A percentile compares a stretch with the other conserved stretches of the same genome.
phyloP scores from a whole-genome alignment of 2,329 filamentous ascomycete species.

The Hymenoscyphus occultus region DNA sequence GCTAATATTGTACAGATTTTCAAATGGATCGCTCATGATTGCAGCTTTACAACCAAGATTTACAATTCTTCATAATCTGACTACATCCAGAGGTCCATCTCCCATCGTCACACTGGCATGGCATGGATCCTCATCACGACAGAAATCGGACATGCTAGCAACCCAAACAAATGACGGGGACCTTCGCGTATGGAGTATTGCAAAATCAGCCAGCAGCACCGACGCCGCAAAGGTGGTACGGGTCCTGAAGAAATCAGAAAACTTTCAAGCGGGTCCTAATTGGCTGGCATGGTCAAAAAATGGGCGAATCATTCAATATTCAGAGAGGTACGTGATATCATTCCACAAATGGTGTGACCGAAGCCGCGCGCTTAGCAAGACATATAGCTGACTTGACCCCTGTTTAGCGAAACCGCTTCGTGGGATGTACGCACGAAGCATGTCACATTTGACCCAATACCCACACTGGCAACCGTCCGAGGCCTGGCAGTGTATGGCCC shows the following conservation, averaged over 20 bases:
- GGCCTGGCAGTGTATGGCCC: conserved; percentile 87
- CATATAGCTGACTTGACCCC: conserved; percentile 37
- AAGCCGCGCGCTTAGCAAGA: conserved; percentile 48
- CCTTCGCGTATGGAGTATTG: conserved; percentile 91
- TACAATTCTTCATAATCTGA: conserved; percentile 89
- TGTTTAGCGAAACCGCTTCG: conserved; percentile 74
- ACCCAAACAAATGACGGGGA: conserved; percentile 91
- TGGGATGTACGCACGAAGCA: conserved; percentile 99
- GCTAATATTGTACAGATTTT: conserved; percentile 59
- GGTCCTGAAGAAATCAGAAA: conserved; percentile 77
- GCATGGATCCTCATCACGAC: conserved; percentile 94
- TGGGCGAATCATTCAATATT: conserved; percentile 88
- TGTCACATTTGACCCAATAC: conserved; percentile 84
- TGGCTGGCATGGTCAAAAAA: conserved; percentile 99
- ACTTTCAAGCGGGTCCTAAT: conserved; percentile 71
- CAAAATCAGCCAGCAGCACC: conserved; percentile 69
- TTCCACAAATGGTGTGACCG: conserved; percentile 18
- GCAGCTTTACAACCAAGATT: conserved; percentile 88
- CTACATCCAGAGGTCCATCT: conserved; percentile 78
- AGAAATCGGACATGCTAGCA: conserved; percentile 97
- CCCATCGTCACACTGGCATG: conserved; percentile 84
- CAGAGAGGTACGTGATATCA: conserved; percentile 69
- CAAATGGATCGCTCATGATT: conserved; percentile 91
- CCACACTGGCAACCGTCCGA: conserved; percentile 75
- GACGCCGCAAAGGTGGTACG: conserved; percentile 86